Percentiles rank a stretch among this genome's conserved stretches.
Evolutionary conservation across 164 flowering plant species (phyloP).

Genomic region (Liquidambar formosana): DNA sequence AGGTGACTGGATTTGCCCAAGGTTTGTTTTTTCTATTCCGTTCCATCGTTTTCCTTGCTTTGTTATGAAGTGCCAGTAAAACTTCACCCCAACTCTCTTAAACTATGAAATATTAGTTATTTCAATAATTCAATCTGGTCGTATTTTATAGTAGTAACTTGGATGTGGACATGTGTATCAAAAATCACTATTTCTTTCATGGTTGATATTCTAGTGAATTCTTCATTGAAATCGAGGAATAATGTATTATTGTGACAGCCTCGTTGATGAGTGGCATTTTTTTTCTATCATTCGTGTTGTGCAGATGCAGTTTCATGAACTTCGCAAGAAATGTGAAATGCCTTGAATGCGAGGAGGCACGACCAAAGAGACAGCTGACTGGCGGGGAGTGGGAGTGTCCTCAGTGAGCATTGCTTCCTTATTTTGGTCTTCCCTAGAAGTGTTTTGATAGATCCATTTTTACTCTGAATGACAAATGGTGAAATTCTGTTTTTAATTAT

Average conservation of each 20-base stretch:
- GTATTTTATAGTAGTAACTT: neutral
- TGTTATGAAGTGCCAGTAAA: no score
- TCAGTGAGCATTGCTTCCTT: conserved; percentile 56
- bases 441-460: neutral
- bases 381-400: conserved; percentile 99
- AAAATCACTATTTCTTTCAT: no score
- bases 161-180: neutral
- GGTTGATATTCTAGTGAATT: no score
- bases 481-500: neutral
- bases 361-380: conserved; percentile 78
- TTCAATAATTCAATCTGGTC: neutral
- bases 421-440: neutral
- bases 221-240: no score
- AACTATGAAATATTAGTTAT: neutral
- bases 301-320: conserved; percentile 94
- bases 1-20: conserved; percentile 89
- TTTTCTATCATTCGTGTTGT: conserved; percentile 8
- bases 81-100: neutral
- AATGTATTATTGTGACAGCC: neutral
- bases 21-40: conserved; percentile 39
- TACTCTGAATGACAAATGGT: neutral
- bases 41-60: neutral
- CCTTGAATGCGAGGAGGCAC: conserved; percentile 75
- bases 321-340: conserved; percentile 86
- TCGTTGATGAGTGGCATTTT: neutral